Base-by-base conservation (phyloP, 176 grass and related monocot genomes). In the Zoysia japonica region DNA sequence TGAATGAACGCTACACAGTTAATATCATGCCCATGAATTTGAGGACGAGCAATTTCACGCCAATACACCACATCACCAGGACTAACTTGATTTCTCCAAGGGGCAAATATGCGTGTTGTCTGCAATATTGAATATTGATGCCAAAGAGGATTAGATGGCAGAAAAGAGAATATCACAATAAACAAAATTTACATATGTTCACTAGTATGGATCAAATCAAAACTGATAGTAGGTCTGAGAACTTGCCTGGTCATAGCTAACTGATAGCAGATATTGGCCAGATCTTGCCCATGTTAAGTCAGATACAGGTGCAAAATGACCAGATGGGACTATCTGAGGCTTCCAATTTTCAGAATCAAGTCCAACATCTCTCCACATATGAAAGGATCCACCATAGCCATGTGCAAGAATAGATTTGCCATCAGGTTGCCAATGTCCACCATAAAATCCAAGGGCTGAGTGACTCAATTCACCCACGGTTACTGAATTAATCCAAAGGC, bases 1-100 rank as follows among this genome's bases (percentile, higher is more conserved):
- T 84, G 81, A 89, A 99, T 87, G 53, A 91, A 81, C 70, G 86
- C 65, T 41, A 99, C 82, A 77, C 92, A 99, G 40, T 99, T 93
- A 57, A 99, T 93, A 88, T 99, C 96, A 66, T 99, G 96, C 9
- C 96, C 92, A 82, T 99, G 92, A 67, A 99, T 89, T 81, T 99
- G 92, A 0, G 88, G 92, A 37, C 88, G 72, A 65, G 92, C 90
- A 7, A 99, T 95, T 81, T 99, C 92, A 28, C 88, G 84, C 96
- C 92, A 99, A 77, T 46, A 81, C 13, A 53, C 13, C 68, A 17
- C 80, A 85, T 91, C 86, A 14, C 83, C 84, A 71, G 81, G 61
- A 54, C 52, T 78, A 83, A 84, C 71, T 71, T 89, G 78, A 75
- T 62, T 92, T 84, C 77, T 89, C 96, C 96, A 99, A 78, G 92